phyloP scores from a whole-genome alignment of 2,329 filamentous ascomycete species.

The Parastagonospora nodorum region DNA sequence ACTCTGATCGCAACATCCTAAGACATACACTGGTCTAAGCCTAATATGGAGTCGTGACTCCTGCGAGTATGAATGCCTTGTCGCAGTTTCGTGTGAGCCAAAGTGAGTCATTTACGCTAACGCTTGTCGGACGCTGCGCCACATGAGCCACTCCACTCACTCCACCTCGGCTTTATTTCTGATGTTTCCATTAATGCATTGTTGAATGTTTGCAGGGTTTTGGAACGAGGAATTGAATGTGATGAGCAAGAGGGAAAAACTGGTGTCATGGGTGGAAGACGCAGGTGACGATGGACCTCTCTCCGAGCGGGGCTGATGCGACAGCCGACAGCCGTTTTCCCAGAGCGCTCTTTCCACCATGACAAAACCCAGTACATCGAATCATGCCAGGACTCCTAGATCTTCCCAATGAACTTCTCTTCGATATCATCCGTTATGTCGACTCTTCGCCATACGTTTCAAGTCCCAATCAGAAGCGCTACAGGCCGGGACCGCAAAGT shows the following conservation, averaged over 20 bases:
- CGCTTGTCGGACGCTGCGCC: slow-evolving; percentile 15
- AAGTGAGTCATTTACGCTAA: slow-evolving; percentile 36
- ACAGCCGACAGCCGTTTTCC: no score
- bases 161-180: neutral
- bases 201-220: neutral
- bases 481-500: slow-evolving; percentile 1
- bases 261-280: no score
- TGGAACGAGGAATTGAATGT: no score
- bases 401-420: slow-evolving; percentile 16
- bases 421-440: slow-evolving; percentile 9
- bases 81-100: slow-evolving; percentile 14
- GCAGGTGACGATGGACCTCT: no score
- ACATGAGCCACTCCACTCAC: slow-evolving; percentile 1
- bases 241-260: no score
- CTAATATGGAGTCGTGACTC: slow-evolving; percentile 22
- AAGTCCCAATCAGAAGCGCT: slow-evolving; percentile 1
- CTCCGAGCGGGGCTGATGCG: no score
- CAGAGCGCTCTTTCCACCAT: neutral
- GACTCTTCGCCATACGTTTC: slow-evolving; percentile 1
- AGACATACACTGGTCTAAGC: slow-evolving; percentile 1
- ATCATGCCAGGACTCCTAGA: slow-evolving; percentile 11
- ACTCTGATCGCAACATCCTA: slow-evolving; percentile 4
- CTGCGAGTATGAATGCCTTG: slow-evolving; percentile 3
- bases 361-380: neutral
- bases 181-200: neutral